These are phyloP conservation scores for Groenewaldozyma sp. DNA, from an alignment of 1,139 yeast species.

Conservation along the genomic window DNA sequence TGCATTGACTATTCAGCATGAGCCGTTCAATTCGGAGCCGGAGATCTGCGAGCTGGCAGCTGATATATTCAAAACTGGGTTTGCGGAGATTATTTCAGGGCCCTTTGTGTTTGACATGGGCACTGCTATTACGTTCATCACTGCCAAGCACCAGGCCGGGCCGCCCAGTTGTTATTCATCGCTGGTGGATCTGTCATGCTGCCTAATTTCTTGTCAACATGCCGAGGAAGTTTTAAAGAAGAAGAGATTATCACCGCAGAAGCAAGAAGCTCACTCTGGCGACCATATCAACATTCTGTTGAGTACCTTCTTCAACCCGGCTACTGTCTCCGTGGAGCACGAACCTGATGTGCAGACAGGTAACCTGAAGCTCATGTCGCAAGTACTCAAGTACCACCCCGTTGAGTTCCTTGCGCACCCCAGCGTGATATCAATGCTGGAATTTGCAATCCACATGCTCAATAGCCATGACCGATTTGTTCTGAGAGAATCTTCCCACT, in stretches of 20 bases:
- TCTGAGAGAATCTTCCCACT: conserved; percentile 49
- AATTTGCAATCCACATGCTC: conserved; percentile 36
- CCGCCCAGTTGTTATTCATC: conserved; percentile 18
- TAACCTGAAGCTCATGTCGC: conserved; percentile 20
- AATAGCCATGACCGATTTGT: conserved; percentile 55
- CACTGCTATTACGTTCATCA: conserved; percentile 39
- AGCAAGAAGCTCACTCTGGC: not conserved
- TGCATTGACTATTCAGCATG: conserved; percentile 36
- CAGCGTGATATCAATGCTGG: conserved; percentile 13
- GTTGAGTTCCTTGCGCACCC: conserved; percentile 13
- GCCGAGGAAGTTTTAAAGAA: not conserved
- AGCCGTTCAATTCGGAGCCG: conserved; percentile 31
- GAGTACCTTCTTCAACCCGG: conserved; percentile 14
- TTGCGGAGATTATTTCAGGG: conserved; percentile 66
- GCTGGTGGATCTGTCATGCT: conserved; percentile 24
- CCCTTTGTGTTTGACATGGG: conserved; percentile 43
- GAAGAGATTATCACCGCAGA: not conserved
- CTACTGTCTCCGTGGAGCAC: conserved; percentile 9
- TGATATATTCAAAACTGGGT: conserved; percentile 49
- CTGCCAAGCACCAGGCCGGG: conserved; percentile 30
- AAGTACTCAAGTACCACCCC: conserved; percentile 15
- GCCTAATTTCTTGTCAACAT: conserved; percentile 20
- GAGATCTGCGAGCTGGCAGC: conserved; percentile 49
- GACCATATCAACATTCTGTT: conserved; percentile 13
- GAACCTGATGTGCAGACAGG: conserved; percentile 21